Percentiles rank a stretch among this genome's conserved stretches.
These are phyloP conservation scores for Galerina sulciceps DNA, from an alignment of 768 basidiomycete species.

Conservation along the genomic window DNA sequence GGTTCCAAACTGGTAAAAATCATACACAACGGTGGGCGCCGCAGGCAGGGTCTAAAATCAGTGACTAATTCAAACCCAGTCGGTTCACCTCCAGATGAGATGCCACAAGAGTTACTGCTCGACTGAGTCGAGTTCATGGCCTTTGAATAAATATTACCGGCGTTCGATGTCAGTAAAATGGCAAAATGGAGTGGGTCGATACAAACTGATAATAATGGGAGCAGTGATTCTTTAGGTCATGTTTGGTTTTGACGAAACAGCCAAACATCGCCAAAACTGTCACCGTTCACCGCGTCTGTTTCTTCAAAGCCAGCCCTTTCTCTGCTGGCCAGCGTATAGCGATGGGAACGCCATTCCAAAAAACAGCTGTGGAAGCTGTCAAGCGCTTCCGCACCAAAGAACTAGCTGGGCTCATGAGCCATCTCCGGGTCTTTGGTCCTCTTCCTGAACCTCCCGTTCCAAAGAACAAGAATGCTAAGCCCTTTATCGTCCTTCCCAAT, in stretches of 20 bases:
- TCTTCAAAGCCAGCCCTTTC: not conserved
- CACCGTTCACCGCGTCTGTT: not conserved
- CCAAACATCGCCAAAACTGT: constrained; percentile 20
- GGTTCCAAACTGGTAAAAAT: too few species aligned
- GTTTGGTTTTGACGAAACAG: constrained; percentile 6
- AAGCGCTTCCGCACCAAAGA: constrained; percentile 34
- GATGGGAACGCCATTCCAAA: constrained; percentile 1
- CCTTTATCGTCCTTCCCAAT: constrained; percentile 49
- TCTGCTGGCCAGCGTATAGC: not conserved
- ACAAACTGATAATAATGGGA: not conserved
- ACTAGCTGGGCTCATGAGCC: constrained; percentile 39
- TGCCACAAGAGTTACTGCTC: too few species aligned
- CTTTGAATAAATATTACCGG: too few species aligned
- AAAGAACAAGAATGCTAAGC: constrained; percentile 7
- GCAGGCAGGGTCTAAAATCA: too few species aligned
- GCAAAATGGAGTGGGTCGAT: not conserved
- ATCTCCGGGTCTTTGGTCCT: constrained; percentile 40
- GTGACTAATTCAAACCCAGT: too few species aligned
- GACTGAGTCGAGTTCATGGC: too few species aligned
- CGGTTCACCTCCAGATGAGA: too few species aligned
- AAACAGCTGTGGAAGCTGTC: constrained; percentile 8
- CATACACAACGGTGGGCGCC: too few species aligned
- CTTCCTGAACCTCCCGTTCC: constrained; percentile 30
- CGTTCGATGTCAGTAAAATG: not conserved
- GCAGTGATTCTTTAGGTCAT: not conserved